Percentiles rank a stretch among this genome's conserved stretches.
These are phyloP conservation scores for Dactylonectria estremocensis DNA, from an alignment of 2,329 filamentous ascomycete species.

Conservation along the genomic window DNA sequence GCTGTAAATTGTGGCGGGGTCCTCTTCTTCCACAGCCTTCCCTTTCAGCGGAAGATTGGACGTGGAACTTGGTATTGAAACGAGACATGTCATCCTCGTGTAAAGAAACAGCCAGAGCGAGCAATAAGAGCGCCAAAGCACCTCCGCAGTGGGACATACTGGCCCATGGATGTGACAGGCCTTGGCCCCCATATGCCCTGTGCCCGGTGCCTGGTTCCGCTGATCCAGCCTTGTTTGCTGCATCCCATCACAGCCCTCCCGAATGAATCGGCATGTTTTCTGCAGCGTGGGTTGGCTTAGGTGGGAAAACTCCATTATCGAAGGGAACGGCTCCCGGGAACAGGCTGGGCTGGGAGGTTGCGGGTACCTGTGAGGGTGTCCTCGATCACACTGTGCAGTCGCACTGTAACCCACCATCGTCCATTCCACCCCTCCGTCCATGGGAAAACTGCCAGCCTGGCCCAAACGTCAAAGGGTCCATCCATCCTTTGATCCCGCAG, in stretches of 20 bases:
- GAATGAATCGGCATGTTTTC: background rate
- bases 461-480: constrained; percentile 13
- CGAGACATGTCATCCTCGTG: background rate
- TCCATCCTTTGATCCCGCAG: constrained; percentile 3
- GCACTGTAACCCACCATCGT: constrained; percentile 17
- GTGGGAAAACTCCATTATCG: constrained; percentile 8
- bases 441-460: constrained; percentile 24
- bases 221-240: constrained; percentile 5
- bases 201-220: background rate
- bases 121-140: background rate
- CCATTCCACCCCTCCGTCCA: constrained; percentile 19
- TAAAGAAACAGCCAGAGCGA: background rate
- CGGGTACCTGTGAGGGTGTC: background rate
- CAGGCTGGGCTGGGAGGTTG: constrained; percentile 12
- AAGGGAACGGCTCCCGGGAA: constrained; percentile 8
- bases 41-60: constrained; percentile 1
- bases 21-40: background rate
- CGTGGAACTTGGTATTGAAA: background rate
- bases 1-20: constrained; percentile 8
- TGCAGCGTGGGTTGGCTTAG: background rate
- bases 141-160: constrained; percentile 4
- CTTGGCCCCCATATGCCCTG: constrained; percentile 5
- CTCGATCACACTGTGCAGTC: background rate
- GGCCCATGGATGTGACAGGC: constrained; percentile 14
- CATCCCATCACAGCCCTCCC: background rate